These are phyloP conservation scores for Asterochloris erici DNA, from an alignment of 139 green algal genomes.

Conservation along the genomic window DNA sequence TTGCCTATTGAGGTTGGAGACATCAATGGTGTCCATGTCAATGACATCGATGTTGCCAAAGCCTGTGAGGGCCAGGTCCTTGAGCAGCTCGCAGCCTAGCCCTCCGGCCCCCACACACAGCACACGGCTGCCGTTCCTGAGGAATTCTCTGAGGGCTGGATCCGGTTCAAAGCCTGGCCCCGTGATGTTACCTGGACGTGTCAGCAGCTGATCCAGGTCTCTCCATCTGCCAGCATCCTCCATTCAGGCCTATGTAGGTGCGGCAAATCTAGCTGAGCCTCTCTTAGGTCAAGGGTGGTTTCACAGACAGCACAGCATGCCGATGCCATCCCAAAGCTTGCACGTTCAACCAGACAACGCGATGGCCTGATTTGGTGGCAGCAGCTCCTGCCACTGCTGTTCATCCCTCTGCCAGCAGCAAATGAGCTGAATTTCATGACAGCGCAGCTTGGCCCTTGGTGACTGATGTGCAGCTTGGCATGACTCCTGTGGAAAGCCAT, in stretches of 20 bases:
- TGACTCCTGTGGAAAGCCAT: no score
- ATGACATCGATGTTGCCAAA: slow-evolving; percentile 99
- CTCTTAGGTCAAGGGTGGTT: no score
- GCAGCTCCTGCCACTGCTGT: no score
- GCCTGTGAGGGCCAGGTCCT: slow-evolving; percentile 93
- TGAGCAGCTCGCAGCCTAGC: slow-evolving; percentile 98
- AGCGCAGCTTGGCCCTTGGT: no score
- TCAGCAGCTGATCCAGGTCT: slow-evolving; percentile 77
- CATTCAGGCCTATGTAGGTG: slow-evolving; percentile 1
- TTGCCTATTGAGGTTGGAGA: slow-evolving; percentile 98
- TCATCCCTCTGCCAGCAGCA: no score
- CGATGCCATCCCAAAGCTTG: no score
- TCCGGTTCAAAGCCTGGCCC: slow-evolving; percentile 85
- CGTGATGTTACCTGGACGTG: slow-evolving; percentile 64
- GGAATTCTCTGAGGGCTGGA: slow-evolving; percentile 62
- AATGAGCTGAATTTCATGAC: no score
- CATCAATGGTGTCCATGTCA: slow-evolving; percentile 99
- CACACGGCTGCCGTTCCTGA: slow-evolving; percentile 53
- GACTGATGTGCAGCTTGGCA: no score
- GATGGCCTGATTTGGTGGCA: no score
- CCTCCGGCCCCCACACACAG: slow-evolving; percentile 61
- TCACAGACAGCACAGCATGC: no score
- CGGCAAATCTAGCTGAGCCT: no score
- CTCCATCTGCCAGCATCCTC: slow-evolving; percentile 53
- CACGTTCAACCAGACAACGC: no score